Conservation (phyloP, 176 grass and related monocot species). For the Oryza nivara region DNA sequence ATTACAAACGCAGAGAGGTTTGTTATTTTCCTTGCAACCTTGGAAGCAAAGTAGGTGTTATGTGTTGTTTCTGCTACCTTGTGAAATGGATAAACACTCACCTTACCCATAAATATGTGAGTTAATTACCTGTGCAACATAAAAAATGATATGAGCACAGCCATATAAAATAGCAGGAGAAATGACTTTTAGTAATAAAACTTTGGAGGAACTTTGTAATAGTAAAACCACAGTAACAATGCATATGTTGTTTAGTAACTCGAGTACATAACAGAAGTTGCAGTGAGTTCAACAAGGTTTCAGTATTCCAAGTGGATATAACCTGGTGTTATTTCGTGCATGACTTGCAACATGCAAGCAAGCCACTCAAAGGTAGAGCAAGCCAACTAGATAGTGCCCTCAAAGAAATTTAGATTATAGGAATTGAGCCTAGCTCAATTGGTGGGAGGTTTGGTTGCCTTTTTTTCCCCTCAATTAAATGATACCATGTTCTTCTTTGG, state of each 20-base stretch:
- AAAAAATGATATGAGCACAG: background rate
- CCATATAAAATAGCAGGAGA: background rate
- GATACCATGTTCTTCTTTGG: background rate
- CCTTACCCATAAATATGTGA: background rate
- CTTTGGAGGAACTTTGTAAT: no score
- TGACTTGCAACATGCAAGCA: background rate
- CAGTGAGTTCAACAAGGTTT: background rate
- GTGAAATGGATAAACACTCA: constrained; percentile 15
- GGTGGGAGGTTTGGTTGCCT: background rate
- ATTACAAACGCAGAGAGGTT: constrained; percentile 94
- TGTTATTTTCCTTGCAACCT: constrained; percentile 30
- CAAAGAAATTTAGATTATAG: background rate
- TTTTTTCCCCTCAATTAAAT: background rate
- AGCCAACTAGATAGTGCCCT: background rate
- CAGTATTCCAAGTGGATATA: background rate
- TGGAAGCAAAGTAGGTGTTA: background rate
- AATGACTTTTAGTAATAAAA: background rate
- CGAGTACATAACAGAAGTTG: background rate
- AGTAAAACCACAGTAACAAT: background rate
- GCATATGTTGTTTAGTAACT: background rate
- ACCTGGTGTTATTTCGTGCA: no score
- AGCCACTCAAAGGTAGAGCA: background rate
- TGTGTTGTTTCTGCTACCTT: background rate
- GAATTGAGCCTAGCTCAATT: background rate
- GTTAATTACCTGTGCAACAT: background rate